These are phyloP conservation scores for Ustilago tritici DNA, from an alignment of 1,284 basidiomycete species.

Conservation along the genomic window DNA sequence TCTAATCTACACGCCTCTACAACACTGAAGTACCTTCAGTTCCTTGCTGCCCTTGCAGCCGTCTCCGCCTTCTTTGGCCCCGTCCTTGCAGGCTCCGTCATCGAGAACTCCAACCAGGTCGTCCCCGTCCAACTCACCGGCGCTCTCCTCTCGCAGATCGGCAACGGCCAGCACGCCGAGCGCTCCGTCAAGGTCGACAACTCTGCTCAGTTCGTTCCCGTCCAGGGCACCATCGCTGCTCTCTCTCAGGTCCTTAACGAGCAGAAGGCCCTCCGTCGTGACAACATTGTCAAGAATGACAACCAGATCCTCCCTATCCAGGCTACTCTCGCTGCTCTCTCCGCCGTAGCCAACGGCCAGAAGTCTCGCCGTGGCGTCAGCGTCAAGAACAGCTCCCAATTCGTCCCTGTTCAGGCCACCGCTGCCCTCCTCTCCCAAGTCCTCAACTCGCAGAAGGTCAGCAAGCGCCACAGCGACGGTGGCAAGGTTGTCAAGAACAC, in stretches of 20 bases:
- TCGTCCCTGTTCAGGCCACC: conserved; percentile 39
- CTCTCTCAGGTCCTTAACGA: conserved; percentile 43
- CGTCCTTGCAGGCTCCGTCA: conserved; percentile 32
- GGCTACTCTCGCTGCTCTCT: conserved; percentile 30
- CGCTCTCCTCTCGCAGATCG: conserved; percentile 40
- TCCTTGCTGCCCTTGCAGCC: conserved; percentile 52
- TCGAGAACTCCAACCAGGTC: conserved; percentile 49
- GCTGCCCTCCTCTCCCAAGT: conserved; percentile 33
- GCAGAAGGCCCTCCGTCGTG: conserved; percentile 33
- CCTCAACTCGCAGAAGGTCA: conserved; percentile 20
- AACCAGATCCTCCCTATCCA: conserved; percentile 33
- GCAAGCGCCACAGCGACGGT: conserved; percentile 11
- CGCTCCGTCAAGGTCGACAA: conserved; percentile 40
- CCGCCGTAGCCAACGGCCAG: conserved; percentile 29
- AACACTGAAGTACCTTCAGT: conserved; percentile 55
- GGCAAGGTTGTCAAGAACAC: conserved; percentile 25
- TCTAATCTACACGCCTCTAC: conserved; percentile 16
- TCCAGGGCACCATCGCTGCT: conserved; percentile 38
- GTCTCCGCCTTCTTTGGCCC: conserved; percentile 50
- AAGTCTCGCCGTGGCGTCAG: conserved; percentile 17
- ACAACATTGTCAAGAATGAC: conserved; percentile 34
- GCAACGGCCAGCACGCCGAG: conserved; percentile 45
- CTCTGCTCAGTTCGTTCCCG: conserved; percentile 36
- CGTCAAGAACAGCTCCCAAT: conserved; percentile 27
- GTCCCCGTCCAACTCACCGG: conserved; percentile 44